Conservation (phyloP, 805 yeast species). For the Suhomyces emberorum region DNA sequence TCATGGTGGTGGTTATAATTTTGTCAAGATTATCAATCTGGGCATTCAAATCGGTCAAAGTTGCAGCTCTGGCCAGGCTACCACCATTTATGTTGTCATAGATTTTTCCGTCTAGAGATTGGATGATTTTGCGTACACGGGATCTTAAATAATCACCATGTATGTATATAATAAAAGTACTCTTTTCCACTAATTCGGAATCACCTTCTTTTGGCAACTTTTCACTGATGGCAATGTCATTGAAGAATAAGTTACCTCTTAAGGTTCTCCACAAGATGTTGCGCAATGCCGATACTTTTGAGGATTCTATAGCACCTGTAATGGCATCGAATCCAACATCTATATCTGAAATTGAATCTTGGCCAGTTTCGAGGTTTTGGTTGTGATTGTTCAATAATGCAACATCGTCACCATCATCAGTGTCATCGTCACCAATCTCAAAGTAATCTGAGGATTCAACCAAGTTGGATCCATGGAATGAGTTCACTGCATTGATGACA, state of each 20-base stretch:
- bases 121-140: constrained; percentile 34
- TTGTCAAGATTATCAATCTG: constrained; percentile 29
- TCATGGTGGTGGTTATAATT: constrained; percentile 33
- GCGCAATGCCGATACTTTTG: constrained; percentile 35
- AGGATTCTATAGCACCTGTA: constrained; percentile 34
- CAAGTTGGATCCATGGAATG: constrained; percentile 29
- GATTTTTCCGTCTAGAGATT: constrained; percentile 37
- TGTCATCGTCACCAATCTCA: constrained; percentile 10
- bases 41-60: constrained; percentile 29
- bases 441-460: constrained; percentile 2
- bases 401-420: constrained; percentile 26
- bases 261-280: constrained; percentile 42
- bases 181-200: constrained; percentile 25
- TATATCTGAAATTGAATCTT: constrained; percentile 9
- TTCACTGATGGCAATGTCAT: constrained; percentile 34
- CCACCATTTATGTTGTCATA: constrained; percentile 37
- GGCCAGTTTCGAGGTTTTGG: constrained; percentile 20
- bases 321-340: constrained; percentile 30
- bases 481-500: constrained; percentile 29
- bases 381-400: constrained; percentile 23
- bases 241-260: constrained; percentile 41
- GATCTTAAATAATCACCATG: constrained; percentile 38
- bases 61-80: constrained; percentile 20
- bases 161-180: constrained; percentile 36
- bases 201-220: constrained; percentile 13